These are phyloP conservation scores for Backusella liffmaniae DNA, from an alignment of 192 early-diverging fungal species.

Conservation along the genomic window DNA sequence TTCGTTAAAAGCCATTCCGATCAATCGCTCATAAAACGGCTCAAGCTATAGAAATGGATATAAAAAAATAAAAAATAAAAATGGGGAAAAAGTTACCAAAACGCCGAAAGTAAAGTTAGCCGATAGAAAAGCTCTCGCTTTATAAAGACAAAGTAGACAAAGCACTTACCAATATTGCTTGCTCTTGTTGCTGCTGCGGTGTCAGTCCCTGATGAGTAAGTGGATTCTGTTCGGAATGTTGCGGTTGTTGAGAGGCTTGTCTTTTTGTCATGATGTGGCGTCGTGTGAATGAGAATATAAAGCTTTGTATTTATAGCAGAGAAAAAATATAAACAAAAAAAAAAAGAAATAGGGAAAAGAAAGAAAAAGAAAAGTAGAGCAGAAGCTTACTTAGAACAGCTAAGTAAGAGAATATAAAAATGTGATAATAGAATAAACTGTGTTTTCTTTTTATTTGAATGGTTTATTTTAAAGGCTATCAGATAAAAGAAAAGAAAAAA, in stretches of 20 bases:
- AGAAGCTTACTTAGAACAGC: background rate
- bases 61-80: background rate
- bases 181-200: background rate
- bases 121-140: background rate
- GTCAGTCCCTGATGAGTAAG: background rate
- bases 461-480: background rate
- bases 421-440: background rate
- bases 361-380: background rate
- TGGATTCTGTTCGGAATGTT: background rate
- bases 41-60: conserved; percentile 34
- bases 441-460: background rate
- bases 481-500: conserved; percentile 2
- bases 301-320: background rate
- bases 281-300: background rate
- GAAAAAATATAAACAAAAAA: background rate
- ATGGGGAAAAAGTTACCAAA: background rate
- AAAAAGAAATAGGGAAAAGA: background rate
- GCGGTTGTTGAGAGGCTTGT: conserved; percentile 5
- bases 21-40: conserved; percentile 48
- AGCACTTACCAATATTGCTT: background rate
- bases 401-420: background rate
- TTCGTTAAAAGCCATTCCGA: conserved; percentile 43
- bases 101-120: background rate
- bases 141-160: background rate
- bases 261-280: conserved; percentile 9